phyloP scores from a whole-genome alignment of 1,284 basidiomycete genomes.

The Ustilago cynodontis region DNA sequence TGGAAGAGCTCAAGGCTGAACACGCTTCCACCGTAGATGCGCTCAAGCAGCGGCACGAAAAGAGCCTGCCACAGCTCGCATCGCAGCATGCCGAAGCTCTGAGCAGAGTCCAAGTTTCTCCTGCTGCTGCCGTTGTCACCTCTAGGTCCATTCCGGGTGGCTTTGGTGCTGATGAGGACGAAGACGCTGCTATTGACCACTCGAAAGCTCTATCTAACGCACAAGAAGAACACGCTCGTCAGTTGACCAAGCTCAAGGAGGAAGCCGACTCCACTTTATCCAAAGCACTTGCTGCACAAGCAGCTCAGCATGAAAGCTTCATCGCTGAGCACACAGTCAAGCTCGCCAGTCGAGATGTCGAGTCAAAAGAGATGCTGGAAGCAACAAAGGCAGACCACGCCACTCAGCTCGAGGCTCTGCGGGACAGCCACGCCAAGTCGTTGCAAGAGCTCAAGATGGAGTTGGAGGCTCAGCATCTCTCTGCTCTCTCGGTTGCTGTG shows the following conservation, averaged over 20 bases:
- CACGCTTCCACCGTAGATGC: constrained; percentile 18
- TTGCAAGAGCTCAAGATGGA: constrained; percentile 31
- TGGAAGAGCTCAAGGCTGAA: constrained; percentile 33
- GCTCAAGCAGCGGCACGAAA: constrained; percentile 41
- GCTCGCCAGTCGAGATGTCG: constrained; percentile 19
- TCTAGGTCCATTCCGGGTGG: constrained; percentile 17
- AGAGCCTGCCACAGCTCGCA: constrained; percentile 17
- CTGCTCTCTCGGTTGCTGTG: constrained; percentile 27
- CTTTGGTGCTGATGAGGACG: constrained; percentile 14
- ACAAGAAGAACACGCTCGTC: constrained; percentile 25
- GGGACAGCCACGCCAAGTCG: constrained; percentile 18
- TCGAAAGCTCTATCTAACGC: constrained; percentile 17
- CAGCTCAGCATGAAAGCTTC: constrained; percentile 26
- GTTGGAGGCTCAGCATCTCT: constrained; percentile 47
- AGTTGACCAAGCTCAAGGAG: constrained; percentile 35
- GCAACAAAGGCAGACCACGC: constrained; percentile 17
- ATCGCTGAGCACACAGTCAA: constrained; percentile 26
- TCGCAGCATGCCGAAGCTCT: constrained; percentile 46
- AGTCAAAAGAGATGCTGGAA: constrained; percentile 14
- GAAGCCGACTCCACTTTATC: constrained; percentile 25
- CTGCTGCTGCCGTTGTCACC: neutral
- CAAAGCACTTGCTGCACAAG: constrained; percentile 37
- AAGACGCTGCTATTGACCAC: constrained; percentile 12
- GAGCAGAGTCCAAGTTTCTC: constrained; percentile 14
- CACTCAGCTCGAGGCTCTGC: constrained; percentile 15